phyloP scores from a whole-genome alignment of 2,329 filamentous ascomycete genomes.

The Sporothrix phasma region DNA sequence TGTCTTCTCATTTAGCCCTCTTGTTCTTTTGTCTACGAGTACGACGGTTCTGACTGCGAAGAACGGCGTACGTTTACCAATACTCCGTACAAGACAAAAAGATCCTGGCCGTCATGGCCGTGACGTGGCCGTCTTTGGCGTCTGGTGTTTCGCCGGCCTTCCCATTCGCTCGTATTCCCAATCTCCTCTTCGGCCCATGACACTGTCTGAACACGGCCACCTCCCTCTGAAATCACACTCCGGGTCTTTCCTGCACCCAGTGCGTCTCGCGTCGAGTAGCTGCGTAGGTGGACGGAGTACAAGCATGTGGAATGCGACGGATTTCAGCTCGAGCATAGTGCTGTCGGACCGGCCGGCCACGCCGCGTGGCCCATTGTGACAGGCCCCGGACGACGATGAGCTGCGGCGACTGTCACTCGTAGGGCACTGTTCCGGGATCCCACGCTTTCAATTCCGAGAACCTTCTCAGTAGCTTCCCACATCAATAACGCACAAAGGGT shows the following conservation, averaged over 20 bases:
- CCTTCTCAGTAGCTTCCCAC: too few relatives aligned
- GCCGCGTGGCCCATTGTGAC: neutral
- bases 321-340: neutral
- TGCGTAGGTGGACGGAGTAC: neutral
- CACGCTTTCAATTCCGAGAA: neutral
- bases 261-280: neutral
- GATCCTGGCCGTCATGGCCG: neutral
- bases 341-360: neutral
- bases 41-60: too few relatives aligned
- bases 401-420: neutral
- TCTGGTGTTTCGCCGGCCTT: neutral
- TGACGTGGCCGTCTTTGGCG: neutral
- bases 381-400: neutral
- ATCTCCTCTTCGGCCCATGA: neutral
- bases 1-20: neutral
- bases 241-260: neutral
- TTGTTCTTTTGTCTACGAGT: neutral
- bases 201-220: neutral
- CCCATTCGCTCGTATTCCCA: neutral
- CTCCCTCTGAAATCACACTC: neutral
- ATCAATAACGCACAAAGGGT: neutral
- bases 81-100: too few relatives aligned
- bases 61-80: too few relatives aligned
- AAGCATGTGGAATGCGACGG: neutral
- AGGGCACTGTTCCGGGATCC: neutral